A percentile compares a stretch with the other conserved stretches of the same genome.
These are phyloP conservation scores for Nakaseomyces nivariensis DNA, from an alignment of 1,139 yeast species.

Conservation along the genomic window DNA sequence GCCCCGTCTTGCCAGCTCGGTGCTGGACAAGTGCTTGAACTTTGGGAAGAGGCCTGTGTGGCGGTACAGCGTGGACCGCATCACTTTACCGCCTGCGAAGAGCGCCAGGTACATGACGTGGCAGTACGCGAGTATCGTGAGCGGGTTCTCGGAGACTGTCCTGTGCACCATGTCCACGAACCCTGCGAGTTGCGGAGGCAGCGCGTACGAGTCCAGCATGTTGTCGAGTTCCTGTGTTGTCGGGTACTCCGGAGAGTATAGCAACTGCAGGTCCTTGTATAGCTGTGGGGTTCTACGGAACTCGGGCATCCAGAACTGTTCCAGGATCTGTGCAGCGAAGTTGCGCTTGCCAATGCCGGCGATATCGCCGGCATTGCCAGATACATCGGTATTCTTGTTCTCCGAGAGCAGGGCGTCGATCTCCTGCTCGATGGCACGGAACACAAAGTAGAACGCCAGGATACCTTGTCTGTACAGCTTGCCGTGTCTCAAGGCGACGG, in stretches of 20 bases:
- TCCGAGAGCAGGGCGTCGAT: constrained; percentile 47
- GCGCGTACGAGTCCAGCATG: constrained; percentile 9
- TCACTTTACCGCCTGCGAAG: constrained; percentile 76
- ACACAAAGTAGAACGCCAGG: constrained; percentile 68
- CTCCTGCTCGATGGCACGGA: constrained; percentile 58
- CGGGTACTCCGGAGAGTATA: constrained; percentile 45
- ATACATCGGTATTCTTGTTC: constrained; percentile 7
- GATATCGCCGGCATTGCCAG: too few species aligned
- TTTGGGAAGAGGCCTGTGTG: constrained; percentile 71
- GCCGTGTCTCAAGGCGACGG: constrained; percentile 66
- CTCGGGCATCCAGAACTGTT: constrained; percentile 62
- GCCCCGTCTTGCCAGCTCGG: constrained; percentile 48
- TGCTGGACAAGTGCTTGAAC: constrained; percentile 51
- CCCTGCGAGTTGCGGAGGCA: constrained; percentile 50
- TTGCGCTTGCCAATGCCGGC: constrained; percentile 21
- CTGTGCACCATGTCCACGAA: constrained; percentile 52
- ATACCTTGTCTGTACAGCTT: constrained; percentile 73
- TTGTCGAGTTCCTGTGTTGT: constrained; percentile 39
- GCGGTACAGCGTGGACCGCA: constrained; percentile 56
- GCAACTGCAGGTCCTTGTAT: constrained; percentile 55
- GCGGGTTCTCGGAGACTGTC: constrained; percentile 52
- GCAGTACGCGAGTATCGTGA: constrained; percentile 68
- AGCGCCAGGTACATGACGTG: constrained; percentile 80
- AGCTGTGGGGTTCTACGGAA: constrained; percentile 53
- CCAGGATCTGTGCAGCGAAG: constrained; percentile 32